Base-by-base conservation (phyloP, 208 protist species). In the Trypanosoma brucei region DNA sequence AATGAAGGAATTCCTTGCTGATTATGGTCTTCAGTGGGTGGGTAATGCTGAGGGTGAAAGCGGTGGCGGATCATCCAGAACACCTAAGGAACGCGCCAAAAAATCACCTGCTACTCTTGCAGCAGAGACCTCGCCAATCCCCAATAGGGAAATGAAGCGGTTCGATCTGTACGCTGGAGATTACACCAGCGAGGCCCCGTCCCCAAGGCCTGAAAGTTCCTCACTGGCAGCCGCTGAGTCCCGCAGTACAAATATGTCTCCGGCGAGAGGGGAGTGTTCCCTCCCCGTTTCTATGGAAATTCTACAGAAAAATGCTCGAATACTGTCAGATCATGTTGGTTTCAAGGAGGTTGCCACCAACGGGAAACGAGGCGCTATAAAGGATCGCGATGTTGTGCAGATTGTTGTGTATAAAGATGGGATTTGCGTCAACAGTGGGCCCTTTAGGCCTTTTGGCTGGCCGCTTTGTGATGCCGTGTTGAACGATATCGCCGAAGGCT, bases 401-500 rank as follows among this genome's bases (percentile, higher is more conserved):
- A 77, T 96, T 22, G 78, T 75, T 46, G 56, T 97, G 22, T 97
- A 95, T 75, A 72, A 79, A 55, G 89, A 97, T 70, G 93, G 93
- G 36, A 96, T 97, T 67, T 86, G 74, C 59, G 88, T 97, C 14
- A 93, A 96, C 59, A 67, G 77, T 45, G 91, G 91, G 6, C 70
- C 75, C 13, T 95, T 97, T 65, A 76, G 93, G 11, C 88, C 88
- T 8, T 97, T 88, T 78, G 82, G 81, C 8, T 95, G 90, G 86
- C 73, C 86, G 13, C 72, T 95, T 0, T 94, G 87, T 62, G 84
- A 89, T 38, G 88, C 89, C 54, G 92, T 97, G 48, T 39, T 97
- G 30, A 72, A 82, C 46, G 93, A 97, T 62, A 75, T 97, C 33
- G 70, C 62, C n/a, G 93, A 97, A n/a, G 93, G 93, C 38, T 97